A percentile compares a stretch with the other conserved stretches of the same genome.
These are phyloP conservation scores for Claviceps pusilla DNA, from an alignment of 2,329 filamentous ascomycete species.

Conservation along the genomic window DNA sequence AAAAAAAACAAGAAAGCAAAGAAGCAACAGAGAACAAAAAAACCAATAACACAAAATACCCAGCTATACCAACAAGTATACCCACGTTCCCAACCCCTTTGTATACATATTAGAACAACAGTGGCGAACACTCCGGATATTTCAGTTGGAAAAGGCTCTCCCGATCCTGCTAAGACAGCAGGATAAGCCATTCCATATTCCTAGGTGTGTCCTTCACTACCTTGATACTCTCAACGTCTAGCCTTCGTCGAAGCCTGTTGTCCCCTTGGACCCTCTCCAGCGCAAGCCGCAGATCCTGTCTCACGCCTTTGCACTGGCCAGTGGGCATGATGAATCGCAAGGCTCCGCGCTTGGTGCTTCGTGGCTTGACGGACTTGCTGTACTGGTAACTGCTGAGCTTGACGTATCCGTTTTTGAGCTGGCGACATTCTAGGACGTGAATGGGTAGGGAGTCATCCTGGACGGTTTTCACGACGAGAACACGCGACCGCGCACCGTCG, in stretches of 20 bases:
- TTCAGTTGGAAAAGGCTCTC: background rate
- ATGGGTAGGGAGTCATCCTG: constrained; percentile 2
- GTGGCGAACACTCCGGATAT: background rate
- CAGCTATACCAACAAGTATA: too few relatives aligned
- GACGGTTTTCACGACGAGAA: background rate
- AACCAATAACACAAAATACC: too few relatives aligned
- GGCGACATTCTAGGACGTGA: constrained; percentile 7
- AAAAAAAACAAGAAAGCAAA: too few relatives aligned
- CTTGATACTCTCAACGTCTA: background rate
- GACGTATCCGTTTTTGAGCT: constrained; percentile 4
- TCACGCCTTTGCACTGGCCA: background rate
- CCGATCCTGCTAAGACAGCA: background rate
- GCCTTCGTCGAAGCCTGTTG: background rate
- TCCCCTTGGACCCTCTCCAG: background rate
- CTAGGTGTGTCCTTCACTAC: background rate
- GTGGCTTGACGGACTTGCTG: background rate
- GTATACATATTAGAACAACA: background rate
- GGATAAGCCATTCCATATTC: constrained; percentile 1
- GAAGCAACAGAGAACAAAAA: too few relatives aligned
- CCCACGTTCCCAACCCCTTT: background rate
- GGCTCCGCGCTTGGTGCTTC: background rate
- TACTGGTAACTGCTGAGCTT: constrained; percentile 7
- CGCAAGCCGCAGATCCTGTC: background rate
- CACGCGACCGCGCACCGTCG: too few relatives aligned
- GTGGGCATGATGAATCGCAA: background rate